Evolutionary conservation across 2,329 filamentous ascomycete genomes (phyloP), one percentile per base, ranked within the genome.

Genomic region (Fusarium nelsonii): DNA sequence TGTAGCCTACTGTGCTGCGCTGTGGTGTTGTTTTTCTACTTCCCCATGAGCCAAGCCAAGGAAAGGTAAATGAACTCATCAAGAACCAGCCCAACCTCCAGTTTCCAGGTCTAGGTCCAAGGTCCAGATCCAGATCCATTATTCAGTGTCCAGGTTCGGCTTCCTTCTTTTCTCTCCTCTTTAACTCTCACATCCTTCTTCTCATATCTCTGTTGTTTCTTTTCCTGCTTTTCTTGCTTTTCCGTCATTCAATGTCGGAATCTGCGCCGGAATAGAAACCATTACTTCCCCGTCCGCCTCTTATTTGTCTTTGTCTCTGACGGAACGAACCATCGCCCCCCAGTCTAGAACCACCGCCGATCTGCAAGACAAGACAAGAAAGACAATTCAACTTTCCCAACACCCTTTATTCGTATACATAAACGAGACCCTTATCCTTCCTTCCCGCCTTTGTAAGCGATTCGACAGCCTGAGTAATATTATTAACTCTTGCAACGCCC

Each of bases 61-160:
- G 48, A 51, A 51, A 32, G 48, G 61, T 61, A 66, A 69, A 69
- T 69, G 56, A 66, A 66, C 55, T 69, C 60, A 53, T 51, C 48
- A 26, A 51, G 43, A 44, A 15, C 30, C 30, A 45, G 48, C 48
- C 66, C 65, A 68, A 68, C 65, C 65, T 65, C 64, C 64, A 58
- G 28, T 28, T 40, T 49, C 37, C 30, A 36, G 48, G 33, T 30
- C 30, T 30, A 18, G 43, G 28, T 45, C 43, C 28, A 30, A 18
- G 43, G 28, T 45, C 43, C 28, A 30, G 41, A 26, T 32, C 44
- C 12, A 20, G 43, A 23, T 50, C 48, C 33, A 50, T 50, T 18
- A 28, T 44, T 51, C 48, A 26, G 26, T 28, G 36, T 20, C 48
- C 14, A 58, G 48, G 34, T 63, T 62, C 58, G 34, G 41, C 49